Percentiles rank a stretch among this genome's conserved stretches.
These are phyloP conservation scores for Thielaviopsis populi DNA, from an alignment of 2,329 filamentous ascomycete species.

Conservation along the genomic window DNA sequence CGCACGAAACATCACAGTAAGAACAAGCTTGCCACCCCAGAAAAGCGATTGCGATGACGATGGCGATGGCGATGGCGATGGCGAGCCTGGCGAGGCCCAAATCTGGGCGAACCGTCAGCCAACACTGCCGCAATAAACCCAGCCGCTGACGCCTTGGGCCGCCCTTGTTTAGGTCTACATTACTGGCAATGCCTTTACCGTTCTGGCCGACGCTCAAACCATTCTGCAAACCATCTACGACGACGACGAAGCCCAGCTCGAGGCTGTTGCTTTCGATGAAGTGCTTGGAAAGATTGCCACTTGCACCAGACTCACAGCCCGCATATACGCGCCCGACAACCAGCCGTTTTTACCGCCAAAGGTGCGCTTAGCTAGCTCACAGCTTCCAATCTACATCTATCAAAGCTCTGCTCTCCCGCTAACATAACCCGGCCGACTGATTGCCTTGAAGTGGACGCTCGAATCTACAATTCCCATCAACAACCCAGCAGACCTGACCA, in stretches of 20 bases:
- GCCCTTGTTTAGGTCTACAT: conserved; percentile 55
- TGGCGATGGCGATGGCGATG: not conserved
- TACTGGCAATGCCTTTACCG: conserved; percentile 72
- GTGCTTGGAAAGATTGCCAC: conserved; percentile 71
- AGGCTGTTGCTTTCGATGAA: conserved; percentile 70
- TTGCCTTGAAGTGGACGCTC: conserved; percentile 39
- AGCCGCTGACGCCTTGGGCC: not conserved
- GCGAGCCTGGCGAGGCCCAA: not conserved
- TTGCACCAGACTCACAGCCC: conserved; percentile 49
- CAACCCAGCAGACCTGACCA: conserved; percentile 24
- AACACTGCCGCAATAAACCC: not conserved
- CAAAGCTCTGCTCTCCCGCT: not conserved
- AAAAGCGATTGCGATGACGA: too few species aligned
- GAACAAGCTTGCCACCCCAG: conserved; percentile 21
- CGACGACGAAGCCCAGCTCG: conserved; percentile 52
- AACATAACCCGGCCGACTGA: not conserved
- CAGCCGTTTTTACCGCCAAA: conserved; percentile 6
- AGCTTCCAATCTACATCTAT: not conserved
- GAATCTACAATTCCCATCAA: conserved; percentile 43
- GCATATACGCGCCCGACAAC: conserved; percentile 60
- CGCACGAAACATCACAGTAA: conserved; percentile 55
- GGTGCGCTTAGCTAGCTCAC: not conserved
- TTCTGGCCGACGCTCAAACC: conserved; percentile 58
- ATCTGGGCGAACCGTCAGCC: not conserved
- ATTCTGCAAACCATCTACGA: conserved; percentile 86